Conservation (phyloP, 148 eudicot species). For the Camellia granthamiana region DNA sequence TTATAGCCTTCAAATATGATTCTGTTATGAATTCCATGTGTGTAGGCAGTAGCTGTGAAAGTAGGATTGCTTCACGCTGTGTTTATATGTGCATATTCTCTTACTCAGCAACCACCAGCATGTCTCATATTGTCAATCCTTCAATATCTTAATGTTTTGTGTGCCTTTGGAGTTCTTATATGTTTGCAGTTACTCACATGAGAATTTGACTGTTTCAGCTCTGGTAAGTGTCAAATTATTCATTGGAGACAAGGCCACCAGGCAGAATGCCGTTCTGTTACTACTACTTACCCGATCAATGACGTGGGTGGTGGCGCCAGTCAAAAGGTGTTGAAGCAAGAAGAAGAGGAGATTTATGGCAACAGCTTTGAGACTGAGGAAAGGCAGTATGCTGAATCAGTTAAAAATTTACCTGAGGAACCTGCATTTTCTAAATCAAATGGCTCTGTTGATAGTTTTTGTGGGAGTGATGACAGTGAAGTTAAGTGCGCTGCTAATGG, state of each 20-base stretch:
- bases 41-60: neutral
- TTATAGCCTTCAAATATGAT: neutral
- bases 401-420: slow-evolving; percentile 19
- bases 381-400: slow-evolving; percentile 27
- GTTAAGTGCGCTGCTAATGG: slow-evolving; percentile 19
- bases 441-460: slow-evolving; percentile 5
- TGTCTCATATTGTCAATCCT: neutral
- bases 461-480: slow-evolving; percentile 27
- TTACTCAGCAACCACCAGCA: neutral
- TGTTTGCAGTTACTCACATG: slow-evolving; percentile 7
- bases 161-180: slow-evolving; percentile 1
- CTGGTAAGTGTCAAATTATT: slow-evolving; percentile 85
- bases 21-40: neutral
- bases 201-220: slow-evolving; percentile 47
- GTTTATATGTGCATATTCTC: neutral
- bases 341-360: slow-evolving; percentile 19
- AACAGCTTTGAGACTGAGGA: slow-evolving; percentile 24
- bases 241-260: slow-evolving; percentile 96
- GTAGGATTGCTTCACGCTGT: neutral
- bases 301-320: slow-evolving; percentile 30
- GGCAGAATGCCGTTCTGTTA: slow-evolving; percentile 59
- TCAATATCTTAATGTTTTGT: neutral
- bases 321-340: slow-evolving; percentile 29
- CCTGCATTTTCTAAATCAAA: slow-evolving; percentile 17
- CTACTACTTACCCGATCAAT: slow-evolving; percentile 17